Evolutionary conservation across 1,139 yeast species (phyloP).

Genomic region (Geotrichum reessii): DNA sequence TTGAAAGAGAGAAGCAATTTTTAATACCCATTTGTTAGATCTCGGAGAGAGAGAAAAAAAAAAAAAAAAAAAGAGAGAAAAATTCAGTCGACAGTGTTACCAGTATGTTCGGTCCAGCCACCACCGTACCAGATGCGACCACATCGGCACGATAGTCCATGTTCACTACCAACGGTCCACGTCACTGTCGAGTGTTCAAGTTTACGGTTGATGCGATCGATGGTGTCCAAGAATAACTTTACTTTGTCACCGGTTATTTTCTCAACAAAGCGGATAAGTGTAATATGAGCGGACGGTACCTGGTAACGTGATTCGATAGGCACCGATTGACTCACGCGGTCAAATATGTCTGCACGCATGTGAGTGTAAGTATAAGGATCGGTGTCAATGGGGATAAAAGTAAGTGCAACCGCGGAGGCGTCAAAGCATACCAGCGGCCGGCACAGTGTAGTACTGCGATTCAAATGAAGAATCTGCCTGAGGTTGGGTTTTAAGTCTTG

Average conservation of each 20-base stretch:
- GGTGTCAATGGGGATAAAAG: conserved; percentile 23
- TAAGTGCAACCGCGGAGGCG: conserved; percentile 26
- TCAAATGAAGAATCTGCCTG: conserved; percentile 11
- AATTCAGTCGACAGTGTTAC: conserved; percentile 2
- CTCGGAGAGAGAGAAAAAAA: too few relatives aligned
- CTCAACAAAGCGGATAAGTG: conserved; percentile 27
- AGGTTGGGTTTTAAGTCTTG: conserved; percentile 12
- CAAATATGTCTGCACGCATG: conserved; percentile 20
- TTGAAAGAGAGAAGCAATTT: too few relatives aligned
- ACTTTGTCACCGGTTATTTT: conserved; percentile 19
- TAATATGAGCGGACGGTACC: conserved; percentile 29
- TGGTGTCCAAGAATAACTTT: conserved; percentile 19
- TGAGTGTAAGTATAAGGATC: conserved; percentile 23
- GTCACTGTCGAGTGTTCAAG: conserved; percentile 16
- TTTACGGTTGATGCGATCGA: conserved; percentile 17
- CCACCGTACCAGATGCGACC: conserved; percentile 32
- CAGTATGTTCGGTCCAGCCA: conserved; percentile 20
- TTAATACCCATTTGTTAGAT: too few relatives aligned
- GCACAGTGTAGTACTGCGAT: conserved; percentile 19
- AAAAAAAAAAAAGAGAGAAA: neutral
- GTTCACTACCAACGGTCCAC: conserved; percentile 25
- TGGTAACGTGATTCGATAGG: conserved; percentile 24
- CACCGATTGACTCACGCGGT: conserved; percentile 15
- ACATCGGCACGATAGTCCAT: conserved; percentile 23
- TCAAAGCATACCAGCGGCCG: conserved; percentile 25